These are phyloP conservation scores for Rhodotorula paludigena DNA, from an alignment of 768 basidiomycete species.

Conservation along the genomic window DNA sequence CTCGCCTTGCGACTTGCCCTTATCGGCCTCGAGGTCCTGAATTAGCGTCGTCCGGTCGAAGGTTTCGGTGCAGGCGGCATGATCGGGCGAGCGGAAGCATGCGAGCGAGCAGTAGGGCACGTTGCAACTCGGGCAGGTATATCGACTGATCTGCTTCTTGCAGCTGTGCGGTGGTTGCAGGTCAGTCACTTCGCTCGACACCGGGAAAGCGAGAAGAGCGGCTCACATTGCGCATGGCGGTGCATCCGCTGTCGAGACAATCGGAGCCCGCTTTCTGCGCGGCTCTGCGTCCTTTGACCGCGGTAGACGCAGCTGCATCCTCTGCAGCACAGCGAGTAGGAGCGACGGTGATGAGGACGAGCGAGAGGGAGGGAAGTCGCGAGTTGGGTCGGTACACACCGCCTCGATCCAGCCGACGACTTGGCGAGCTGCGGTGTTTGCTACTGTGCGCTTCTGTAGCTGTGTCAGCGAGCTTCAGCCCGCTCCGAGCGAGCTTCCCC, in stretches of 20 bases:
- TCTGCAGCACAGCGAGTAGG: neutral
- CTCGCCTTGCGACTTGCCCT: slow-evolving; percentile 16
- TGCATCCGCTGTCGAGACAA: slow-evolving; percentile 20
- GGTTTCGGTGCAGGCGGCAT: slow-evolving; percentile 31
- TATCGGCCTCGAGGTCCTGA: slow-evolving; percentile 28
- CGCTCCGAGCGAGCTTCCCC: neutral
- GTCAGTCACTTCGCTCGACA: neutral
- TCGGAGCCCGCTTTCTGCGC: slow-evolving; percentile 18
- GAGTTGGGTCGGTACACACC: neutral
- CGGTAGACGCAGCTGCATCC: slow-evolving; percentile 26
- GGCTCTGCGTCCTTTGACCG: slow-evolving; percentile 7
- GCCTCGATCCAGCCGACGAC: neutral
- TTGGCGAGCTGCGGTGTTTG: too few species aligned
- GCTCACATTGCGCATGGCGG: slow-evolving; percentile 26
- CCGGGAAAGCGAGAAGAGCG: neutral
- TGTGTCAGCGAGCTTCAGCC: too few species aligned
- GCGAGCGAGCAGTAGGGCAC: slow-evolving; percentile 42
- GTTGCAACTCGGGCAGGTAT: slow-evolving; percentile 43
- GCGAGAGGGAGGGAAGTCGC: neutral
- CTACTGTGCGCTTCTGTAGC: too few species aligned
- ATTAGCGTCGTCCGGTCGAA: slow-evolving; percentile 32
- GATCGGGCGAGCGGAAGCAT: slow-evolving; percentile 34
- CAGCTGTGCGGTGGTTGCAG: slow-evolving; percentile 19
- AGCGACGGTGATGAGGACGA: neutral
- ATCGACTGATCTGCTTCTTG: slow-evolving; percentile 28